Evolutionary conservation across 441 rosid species (phyloP).

Genomic region (Omphalea diandra): DNA sequence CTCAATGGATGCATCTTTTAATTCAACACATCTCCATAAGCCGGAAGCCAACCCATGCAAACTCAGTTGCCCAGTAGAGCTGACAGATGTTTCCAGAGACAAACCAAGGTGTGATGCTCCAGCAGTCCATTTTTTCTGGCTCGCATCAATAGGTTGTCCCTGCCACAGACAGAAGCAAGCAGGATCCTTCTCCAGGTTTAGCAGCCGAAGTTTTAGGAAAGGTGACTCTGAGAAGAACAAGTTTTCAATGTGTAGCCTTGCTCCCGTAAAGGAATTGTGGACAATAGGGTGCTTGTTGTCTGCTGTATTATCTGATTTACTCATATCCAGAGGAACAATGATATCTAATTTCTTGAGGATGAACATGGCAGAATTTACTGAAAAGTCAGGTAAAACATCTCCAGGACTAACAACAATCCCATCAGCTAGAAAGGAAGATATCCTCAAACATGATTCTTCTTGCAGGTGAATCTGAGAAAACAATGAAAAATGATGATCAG

Average conservation of each 20-base stretch:
- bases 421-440: constrained; percentile 92
- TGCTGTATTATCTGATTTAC: constrained; percentile 38
- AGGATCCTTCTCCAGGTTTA: constrained; percentile 96
- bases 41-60: constrained; percentile 41
- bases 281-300: constrained; percentile 30
- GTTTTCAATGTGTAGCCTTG: constrained; percentile 84
- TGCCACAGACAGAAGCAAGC: constrained; percentile 94
- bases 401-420: constrained; percentile 88
- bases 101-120: constrained; percentile 68
- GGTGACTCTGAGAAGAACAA: constrained; percentile 88
- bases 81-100: constrained; percentile 68
- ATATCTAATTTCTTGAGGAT: constrained; percentile 72
- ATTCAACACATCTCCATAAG: constrained; percentile 83
- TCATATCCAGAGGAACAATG: constrained; percentile 69
- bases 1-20: constrained; percentile 63
- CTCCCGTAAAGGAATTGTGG: constrained; percentile 69
- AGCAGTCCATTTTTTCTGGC: constrained; percentile 89
- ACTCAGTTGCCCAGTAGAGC: constrained; percentile 34
- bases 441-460: constrained; percentile 97
- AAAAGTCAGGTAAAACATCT: constrained; percentile 69
- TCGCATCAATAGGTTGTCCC: constrained; percentile 93
- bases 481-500: constrained; percentile 18
- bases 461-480: constrained; percentile 82
- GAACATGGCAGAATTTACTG: constrained; percentile 69
- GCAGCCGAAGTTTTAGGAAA: constrained; percentile 60